A percentile compares a stretch with the other conserved stretches of the same genome.
phyloP scores from a whole-genome alignment of 116 monocot species.

The Dioscorea cayenensis region DNA sequence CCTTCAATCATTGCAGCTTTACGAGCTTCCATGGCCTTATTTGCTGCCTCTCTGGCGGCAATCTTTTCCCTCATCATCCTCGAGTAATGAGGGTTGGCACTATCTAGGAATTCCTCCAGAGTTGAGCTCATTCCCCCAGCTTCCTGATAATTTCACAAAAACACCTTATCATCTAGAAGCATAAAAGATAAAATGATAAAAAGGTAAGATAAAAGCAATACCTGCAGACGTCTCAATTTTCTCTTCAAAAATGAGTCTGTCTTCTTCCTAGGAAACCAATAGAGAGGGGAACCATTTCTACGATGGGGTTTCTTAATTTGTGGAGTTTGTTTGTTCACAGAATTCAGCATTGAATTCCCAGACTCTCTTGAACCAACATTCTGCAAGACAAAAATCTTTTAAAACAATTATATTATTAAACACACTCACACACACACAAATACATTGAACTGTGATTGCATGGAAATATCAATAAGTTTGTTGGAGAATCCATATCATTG shows the following conservation, averaged over 20 bases:
- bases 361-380: slow-evolving; percentile 31
- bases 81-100: slow-evolving; percentile 79
- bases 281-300: slow-evolving; percentile 59
- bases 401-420: not conserved
- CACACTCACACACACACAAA: not conserved
- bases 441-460: not conserved
- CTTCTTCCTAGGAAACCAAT: slow-evolving; percentile 88
- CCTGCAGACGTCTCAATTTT: slow-evolving; percentile 82
- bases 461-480: no score
- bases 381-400: slow-evolving; percentile 13
- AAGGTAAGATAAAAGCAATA: not conserved
- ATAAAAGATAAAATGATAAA: not conserved
- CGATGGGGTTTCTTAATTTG: slow-evolving; percentile 71
- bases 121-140: slow-evolving; percentile 59
- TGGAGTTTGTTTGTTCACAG: slow-evolving; percentile 42
- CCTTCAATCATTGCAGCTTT: slow-evolving; percentile 90
- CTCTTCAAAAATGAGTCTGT: slow-evolving; percentile 70
- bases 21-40: slow-evolving; percentile 62
- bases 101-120: slow-evolving; percentile 68
- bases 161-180: not conserved
- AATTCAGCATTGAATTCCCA: slow-evolving; percentile 28
- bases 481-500: no score
- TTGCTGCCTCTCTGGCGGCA: slow-evolving; percentile 77
- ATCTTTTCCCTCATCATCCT: slow-evolving; percentile 81
- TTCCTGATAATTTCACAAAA: slow-evolving; percentile 33